phyloP scores from a whole-genome alignment of 345 rosid species.

The Rhodamnia argentea region DNA sequence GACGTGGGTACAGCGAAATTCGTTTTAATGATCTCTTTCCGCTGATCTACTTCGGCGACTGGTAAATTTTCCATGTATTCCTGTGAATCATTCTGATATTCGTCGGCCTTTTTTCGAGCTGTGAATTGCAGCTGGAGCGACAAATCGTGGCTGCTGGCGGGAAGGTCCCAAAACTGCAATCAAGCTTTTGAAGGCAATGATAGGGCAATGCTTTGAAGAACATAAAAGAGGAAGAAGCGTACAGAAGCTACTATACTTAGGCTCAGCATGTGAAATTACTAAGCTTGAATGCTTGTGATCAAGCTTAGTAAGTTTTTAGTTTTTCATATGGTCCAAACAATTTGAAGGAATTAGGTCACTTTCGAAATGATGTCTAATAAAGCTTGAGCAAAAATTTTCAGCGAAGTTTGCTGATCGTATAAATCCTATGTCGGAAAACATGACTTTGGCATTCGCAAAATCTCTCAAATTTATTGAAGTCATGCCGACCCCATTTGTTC shows the following conservation, averaged over 20 bases:
- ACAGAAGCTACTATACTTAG: background rate
- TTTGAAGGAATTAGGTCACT: background rate
- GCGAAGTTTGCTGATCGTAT: background rate
- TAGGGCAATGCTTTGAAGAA: background rate
- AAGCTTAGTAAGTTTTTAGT: background rate
- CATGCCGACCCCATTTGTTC: background rate
- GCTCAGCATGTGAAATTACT: background rate
- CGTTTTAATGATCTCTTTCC: background rate
- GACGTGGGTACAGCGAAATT: slow-evolving; percentile 28
- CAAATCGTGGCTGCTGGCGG: slow-evolving; percentile 88
- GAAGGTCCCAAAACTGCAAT: slow-evolving; percentile 25
- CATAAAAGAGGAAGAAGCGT: background rate
- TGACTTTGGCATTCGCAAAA: background rate
- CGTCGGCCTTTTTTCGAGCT: background rate
- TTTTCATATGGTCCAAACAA: background rate
- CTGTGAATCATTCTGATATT: background rate
- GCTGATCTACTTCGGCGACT: background rate
- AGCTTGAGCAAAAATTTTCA: background rate
- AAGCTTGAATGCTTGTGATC: background rate
- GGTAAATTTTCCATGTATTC: background rate
- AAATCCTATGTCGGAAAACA: background rate
- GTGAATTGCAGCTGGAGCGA: slow-evolving; percentile 60
- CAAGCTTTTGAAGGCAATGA: background rate
- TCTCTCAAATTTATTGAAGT: background rate
- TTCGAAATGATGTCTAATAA: background rate